Evolutionary conservation across 176 grass and related monocot species (phyloP).

Genomic region (Triticum aestivum): DNA sequence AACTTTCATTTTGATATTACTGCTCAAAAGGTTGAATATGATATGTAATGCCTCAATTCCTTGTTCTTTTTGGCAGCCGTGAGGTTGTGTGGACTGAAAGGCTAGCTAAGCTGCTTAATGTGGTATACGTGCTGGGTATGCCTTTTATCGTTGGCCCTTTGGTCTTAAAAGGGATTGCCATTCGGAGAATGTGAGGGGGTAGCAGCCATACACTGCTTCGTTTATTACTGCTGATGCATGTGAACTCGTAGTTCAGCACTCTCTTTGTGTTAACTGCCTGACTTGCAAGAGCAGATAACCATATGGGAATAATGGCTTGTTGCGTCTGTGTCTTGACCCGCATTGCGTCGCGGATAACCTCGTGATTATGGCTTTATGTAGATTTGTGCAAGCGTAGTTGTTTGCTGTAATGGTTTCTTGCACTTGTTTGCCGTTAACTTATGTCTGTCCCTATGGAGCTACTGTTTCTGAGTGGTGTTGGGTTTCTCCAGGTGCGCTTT

Average conservation of each 20-base stretch:
- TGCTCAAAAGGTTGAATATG: neutral
- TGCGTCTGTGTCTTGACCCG: neutral
- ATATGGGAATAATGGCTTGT: neutral
- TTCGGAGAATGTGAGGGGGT: neutral
- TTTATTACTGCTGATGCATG: neutral
- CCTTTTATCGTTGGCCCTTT: neutral
- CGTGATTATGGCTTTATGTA: neutral
- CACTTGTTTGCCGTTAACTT: neutral
- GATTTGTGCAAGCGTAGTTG: neutral
- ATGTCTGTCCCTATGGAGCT: no score
- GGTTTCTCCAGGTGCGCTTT: no score
- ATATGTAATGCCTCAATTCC: neutral
- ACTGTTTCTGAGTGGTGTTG: no score
- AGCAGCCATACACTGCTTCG: neutral
- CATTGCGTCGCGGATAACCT: neutral
- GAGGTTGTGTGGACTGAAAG: neutral
- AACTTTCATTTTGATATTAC: neutral
- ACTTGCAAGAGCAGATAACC: neutral
- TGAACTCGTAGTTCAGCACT: neutral
- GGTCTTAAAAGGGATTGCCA: neutral
- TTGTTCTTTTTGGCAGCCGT: neutral
- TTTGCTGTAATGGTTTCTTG: neutral
- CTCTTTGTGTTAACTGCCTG: neutral
- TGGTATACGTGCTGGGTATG: neutral
- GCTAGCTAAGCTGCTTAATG: neutral